These are phyloP conservation scores for Clohesyomyces aquaticus DNA, from an alignment of 495 filamentous ascomycete species.

Conservation along the genomic window DNA sequence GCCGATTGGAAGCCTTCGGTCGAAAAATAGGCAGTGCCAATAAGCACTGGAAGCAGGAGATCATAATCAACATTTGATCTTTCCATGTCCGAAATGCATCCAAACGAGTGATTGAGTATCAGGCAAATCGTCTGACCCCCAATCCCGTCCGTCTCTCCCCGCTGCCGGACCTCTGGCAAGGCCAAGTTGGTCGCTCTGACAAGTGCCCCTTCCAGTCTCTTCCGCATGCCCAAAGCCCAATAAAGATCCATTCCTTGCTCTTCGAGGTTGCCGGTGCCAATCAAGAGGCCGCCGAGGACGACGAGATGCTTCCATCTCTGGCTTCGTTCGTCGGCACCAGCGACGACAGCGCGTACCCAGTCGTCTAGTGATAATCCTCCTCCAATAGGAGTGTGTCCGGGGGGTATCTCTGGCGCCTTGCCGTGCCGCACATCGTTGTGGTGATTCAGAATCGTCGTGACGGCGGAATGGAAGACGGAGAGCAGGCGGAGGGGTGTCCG, in stretches of 20 bases:
- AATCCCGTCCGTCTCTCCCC: slow-evolving; percentile 54
- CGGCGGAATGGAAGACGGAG: slow-evolving; percentile 85
- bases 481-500: slow-evolving; percentile 74
- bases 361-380: slow-evolving; percentile 57
- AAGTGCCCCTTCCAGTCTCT: slow-evolving; percentile 75
- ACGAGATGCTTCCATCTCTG: slow-evolving; percentile 87
- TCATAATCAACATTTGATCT: slow-evolving; percentile 70
- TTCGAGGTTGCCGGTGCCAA: slow-evolving; percentile 76
- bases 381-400: slow-evolving; percentile 47
- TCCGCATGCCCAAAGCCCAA: slow-evolving; percentile 54
- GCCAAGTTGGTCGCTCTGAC: slow-evolving; percentile 79
- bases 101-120: slow-evolving; percentile 79
- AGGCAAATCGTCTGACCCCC: slow-evolving; percentile 67
- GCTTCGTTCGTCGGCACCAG: slow-evolving; percentile 81
- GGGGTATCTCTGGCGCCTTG: slow-evolving; percentile 48
- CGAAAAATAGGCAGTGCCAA: slow-evolving; percentile 69
- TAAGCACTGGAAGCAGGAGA: slow-evolving; percentile 68
- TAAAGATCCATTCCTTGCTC: slow-evolving; percentile 45
- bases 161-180: slow-evolving; percentile 55
- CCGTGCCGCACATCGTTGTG: slow-evolving; percentile 49
- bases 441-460: slow-evolving; percentile 48
- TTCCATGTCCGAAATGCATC: slow-evolving; percentile 64
- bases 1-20: slow-evolving; percentile 79
- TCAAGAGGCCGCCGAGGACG: slow-evolving; percentile 76
- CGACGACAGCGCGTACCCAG: slow-evolving; percentile 82